phyloP scores from a whole-genome alignment of 1,284 basidiomycete species.

The Leccinum pachyderme region DNA sequence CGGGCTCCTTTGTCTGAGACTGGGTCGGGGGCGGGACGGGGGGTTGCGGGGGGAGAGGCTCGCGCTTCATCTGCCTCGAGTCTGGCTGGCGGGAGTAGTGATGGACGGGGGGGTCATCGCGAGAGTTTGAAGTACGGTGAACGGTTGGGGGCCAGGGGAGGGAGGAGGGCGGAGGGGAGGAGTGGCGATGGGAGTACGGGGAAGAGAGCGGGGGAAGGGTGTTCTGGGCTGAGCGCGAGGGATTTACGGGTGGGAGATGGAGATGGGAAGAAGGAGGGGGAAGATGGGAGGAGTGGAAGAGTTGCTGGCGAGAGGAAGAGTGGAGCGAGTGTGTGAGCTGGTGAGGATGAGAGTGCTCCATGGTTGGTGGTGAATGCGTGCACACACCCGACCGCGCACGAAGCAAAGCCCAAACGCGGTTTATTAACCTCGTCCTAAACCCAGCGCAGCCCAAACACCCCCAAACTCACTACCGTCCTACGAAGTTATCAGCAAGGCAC shows the following conservation, averaged over 20 bases:
- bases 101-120: slow-evolving; percentile 37
- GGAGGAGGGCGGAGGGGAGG: slow-evolving; percentile 26
- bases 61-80: slow-evolving; percentile 30
- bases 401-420: slow-evolving; percentile 4
- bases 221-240: slow-evolving; percentile 35
- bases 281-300: slow-evolving; percentile 41
- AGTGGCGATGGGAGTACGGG: slow-evolving; percentile 26
- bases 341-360: not conserved
- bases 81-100: slow-evolving; percentile 18
- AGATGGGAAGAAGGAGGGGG: slow-evolving; percentile 46
- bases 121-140: slow-evolving; percentile 38
- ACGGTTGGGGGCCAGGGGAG: slow-evolving; percentile 23
- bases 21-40: slow-evolving; percentile 15
- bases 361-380: not conserved
- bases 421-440: slow-evolving; percentile 26
- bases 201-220: slow-evolving; percentile 36
- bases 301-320: slow-evolving; percentile 28
- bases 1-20: slow-evolving; percentile 28
- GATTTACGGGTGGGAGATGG: slow-evolving; percentile 37
- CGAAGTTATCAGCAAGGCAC: too few species aligned
- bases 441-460: slow-evolving; percentile 26
- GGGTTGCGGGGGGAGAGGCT: slow-evolving; percentile 25
- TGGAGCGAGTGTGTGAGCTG: not conserved
- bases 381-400: slow-evolving; percentile 18
- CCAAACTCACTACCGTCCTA: slow-evolving; percentile 21